Conservation (phyloP, 495 filamentous ascomycete genomes). For the Penicillium pancosmium region DNA sequence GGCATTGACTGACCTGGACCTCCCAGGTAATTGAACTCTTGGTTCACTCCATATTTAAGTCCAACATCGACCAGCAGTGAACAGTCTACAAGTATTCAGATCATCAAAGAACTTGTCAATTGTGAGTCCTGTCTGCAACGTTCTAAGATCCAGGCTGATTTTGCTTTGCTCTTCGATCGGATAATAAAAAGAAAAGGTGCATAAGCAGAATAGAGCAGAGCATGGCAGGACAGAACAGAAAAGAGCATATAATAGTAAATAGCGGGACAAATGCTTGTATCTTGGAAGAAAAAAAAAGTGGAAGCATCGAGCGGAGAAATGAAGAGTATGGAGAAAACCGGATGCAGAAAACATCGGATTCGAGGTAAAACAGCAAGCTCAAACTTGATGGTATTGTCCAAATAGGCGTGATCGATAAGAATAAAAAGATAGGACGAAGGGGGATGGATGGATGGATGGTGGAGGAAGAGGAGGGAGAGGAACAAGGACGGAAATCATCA, state of each 20-base stretch:
- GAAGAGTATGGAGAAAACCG: background rate
- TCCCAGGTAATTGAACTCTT: no score
- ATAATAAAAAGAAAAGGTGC: slow-evolving; percentile 8
- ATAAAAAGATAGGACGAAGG: background rate
- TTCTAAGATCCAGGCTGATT: slow-evolving; percentile 22
- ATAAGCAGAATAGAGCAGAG: background rate
- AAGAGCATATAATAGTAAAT: background rate
- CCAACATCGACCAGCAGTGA: background rate
- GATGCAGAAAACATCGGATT: background rate
- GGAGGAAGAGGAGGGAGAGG: slow-evolving; percentile 18
- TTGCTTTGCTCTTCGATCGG: slow-evolving; percentile 9
- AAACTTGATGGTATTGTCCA: slow-evolving; percentile 4
- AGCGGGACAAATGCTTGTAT: slow-evolving; percentile 6
- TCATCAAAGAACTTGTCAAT: slow-evolving; percentile 18
- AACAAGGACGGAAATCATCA: slow-evolving; percentile 34
- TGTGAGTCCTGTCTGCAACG: slow-evolving; percentile 22
- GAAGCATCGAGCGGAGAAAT: background rate
- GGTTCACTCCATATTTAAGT: no score
- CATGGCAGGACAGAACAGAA: slow-evolving; percentile 4
- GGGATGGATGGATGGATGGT: background rate
- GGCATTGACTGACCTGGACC: no score
- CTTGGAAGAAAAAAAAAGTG: background rate
- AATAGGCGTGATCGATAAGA: background rate
- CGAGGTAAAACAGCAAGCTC: slow-evolving; percentile 1
- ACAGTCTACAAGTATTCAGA: slow-evolving; percentile 1